A percentile compares a stretch with the other conserved stretches of the same genome.
phyloP scores from a whole-genome alignment of 352 stramenopile species.

The Globisporangium splendens region DNA sequence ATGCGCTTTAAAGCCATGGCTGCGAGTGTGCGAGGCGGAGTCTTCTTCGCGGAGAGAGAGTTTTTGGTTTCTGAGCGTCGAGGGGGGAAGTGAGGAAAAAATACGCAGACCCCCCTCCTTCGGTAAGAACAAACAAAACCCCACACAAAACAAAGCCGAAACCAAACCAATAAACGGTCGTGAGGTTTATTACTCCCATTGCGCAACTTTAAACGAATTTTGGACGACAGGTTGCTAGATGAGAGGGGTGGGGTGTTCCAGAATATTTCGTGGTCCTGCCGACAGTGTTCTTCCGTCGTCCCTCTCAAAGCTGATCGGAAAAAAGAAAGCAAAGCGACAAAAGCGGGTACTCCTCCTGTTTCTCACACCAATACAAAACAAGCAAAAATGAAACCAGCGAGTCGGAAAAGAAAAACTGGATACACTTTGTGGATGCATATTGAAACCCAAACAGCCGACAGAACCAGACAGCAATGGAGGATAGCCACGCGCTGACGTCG shows the following conservation, averaged over 20 bases:
- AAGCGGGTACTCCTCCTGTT: neutral
- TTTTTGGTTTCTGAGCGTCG: neutral
- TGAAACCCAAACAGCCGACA: no score
- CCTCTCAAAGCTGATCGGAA: neutral
- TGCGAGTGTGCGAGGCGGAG: neutral
- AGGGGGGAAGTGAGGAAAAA: neutral
- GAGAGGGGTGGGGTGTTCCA: neutral
- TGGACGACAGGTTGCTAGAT: neutral
- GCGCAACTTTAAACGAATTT: neutral
- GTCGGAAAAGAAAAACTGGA: no score
- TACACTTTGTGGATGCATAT: no score
- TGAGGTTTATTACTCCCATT: neutral
- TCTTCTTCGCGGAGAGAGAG: neutral
- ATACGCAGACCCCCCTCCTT: neutral
- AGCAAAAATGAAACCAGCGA: no score
- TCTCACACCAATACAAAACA: neutral
- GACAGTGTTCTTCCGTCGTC: neutral
- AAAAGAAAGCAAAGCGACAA: neutral
- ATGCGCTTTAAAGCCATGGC: slow-evolving; percentile 93
- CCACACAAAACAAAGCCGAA: neutral
- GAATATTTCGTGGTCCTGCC: neutral
- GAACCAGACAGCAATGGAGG: no score
- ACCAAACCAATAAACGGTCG: neutral
- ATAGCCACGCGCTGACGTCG: no score
- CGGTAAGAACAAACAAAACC: neutral